Base-by-base conservation (phyloP, 306 rosid genomes). In the Luffa aegyptiaca region DNA sequence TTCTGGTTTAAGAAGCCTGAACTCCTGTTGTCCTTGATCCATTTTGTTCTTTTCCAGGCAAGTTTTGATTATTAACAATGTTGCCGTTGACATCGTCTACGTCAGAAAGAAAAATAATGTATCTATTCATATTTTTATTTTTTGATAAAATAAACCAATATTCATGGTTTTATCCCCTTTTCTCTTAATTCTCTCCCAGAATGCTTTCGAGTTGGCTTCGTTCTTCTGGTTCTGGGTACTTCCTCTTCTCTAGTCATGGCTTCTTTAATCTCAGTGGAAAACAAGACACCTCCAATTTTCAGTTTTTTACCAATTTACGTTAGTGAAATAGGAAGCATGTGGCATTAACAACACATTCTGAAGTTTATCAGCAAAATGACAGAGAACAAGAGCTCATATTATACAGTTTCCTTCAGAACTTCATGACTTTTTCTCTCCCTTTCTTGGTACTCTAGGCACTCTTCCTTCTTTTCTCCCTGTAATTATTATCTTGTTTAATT, bases 181-280 rank as follows among this genome's bases (percentile, higher is more conserved):
- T 62, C 62, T 52, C 83, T 58, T 70, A 35, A 61, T 46, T 33
- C 21, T 20, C 80, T 85, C 82, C 88, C 95, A 94, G 98, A 95
- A 95, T 79, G 99, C 97, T 51, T 95, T 95, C 83, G 99, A 95
- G 79, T 63, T 95, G 89, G 99, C 99, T 70, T 91, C 99, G 6
- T 95, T 93, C 91, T 95, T 95, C 85, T 95, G 99, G 97, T 95
- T 90, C 83, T 95, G 99, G 99, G 99, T 95, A 93, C 78, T 86
- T 83, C 82, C 85, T 80, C 84, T 76, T 81, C 83, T 80, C 21
- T 81, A 48, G 44, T 58, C 76, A 11, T 53, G 39, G 55, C 21
- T 68, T 26, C 44, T 52, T 73, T 53, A 69, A 66, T 37, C 48
- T 36, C 73, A 14, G 12, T 39, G 49, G 26, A 77, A 37, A 16